A percentile compares a stretch with the other conserved stretches of the same genome.
phyloP scores from a whole-genome alignment of 2,329 filamentous ascomycete genomes.

The Colletotrichum magnum region DNA sequence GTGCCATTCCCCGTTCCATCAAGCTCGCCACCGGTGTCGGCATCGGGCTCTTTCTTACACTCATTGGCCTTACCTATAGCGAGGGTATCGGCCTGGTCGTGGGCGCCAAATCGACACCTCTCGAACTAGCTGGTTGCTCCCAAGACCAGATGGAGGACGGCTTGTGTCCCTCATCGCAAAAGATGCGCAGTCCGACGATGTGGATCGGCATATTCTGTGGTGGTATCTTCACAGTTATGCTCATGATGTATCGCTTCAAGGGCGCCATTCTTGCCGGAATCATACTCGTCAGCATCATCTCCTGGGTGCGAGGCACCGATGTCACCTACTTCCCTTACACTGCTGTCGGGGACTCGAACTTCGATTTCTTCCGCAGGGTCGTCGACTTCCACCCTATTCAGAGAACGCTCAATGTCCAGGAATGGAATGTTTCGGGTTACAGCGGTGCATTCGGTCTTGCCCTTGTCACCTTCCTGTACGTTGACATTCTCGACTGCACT shows the following conservation, averaged over 20 bases:
- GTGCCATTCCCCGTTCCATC: conserved; percentile 85
- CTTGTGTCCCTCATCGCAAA: conserved; percentile 72
- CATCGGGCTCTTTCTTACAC: conserved; percentile 85
- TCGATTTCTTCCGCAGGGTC: conserved; percentile 91
- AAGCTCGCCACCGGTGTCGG: conserved; percentile 90
- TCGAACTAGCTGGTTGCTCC: conserved; percentile 81
- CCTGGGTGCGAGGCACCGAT: conserved; percentile 83
- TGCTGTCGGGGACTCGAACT: conserved; percentile 75
- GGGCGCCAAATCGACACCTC: conserved; percentile 76
- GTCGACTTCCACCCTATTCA: conserved; percentile 86
- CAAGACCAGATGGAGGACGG: conserved; percentile 55
- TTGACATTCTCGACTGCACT: conserved; percentile 90
- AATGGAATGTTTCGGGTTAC: conserved; percentile 79
- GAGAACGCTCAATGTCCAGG: conserved; percentile 77
- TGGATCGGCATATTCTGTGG: conserved; percentile 93
- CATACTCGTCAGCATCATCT: conserved; percentile 87
- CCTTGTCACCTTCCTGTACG: conserved; percentile 90
- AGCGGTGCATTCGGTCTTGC: conserved; percentile 85
- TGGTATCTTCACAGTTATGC: conserved; percentile 81
- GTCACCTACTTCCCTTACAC: conserved; percentile 89
- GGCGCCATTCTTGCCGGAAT: conserved; percentile 90
- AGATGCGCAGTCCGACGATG: conserved; percentile 87
- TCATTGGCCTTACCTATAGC: conserved; percentile 83
- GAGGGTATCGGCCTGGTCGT: conserved; percentile 86
- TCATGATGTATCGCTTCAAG: conserved; percentile 90